These are phyloP conservation scores for Secale cereale DNA, from an alignment of 176 grass and related monocot genomes.

Conservation along the genomic window DNA sequence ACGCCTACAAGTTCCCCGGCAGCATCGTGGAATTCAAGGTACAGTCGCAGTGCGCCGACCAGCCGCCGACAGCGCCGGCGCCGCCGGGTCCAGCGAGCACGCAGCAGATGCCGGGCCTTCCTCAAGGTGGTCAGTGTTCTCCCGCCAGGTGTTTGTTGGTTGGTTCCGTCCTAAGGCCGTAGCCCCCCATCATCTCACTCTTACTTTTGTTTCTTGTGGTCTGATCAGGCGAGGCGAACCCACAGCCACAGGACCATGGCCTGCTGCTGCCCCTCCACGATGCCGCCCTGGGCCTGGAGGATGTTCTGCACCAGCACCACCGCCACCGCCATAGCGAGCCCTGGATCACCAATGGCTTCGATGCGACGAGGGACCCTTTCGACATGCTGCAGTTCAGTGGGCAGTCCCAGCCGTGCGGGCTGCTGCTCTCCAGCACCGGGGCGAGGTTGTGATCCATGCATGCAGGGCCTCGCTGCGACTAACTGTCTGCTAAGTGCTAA, in stretches of 20 bases:
- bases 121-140: constrained; percentile 15
- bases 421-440: constrained; percentile 50
- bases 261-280: constrained; percentile 29
- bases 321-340: constrained; percentile 19
- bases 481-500: constrained; percentile 32
- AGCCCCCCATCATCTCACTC: not conserved
- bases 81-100: constrained; percentile 8
- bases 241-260: constrained; percentile 13
- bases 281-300: constrained; percentile 26
- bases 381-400: constrained; percentile 50
- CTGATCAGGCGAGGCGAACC: constrained; percentile 13
- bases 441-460: constrained; percentile 26
- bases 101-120: constrained; percentile 38
- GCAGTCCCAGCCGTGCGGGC: constrained; percentile 42
- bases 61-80: not conserved
- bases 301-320: constrained; percentile 31
- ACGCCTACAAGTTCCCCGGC: constrained; percentile 60
- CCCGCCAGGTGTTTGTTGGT: not conserved
- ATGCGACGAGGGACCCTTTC: constrained; percentile 36
- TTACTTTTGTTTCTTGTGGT: not conserved
- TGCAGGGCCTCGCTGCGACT: not conserved
- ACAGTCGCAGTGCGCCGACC: constrained; percentile 27
- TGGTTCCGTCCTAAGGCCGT: not conserved
- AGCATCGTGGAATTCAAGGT: constrained; percentile 58
- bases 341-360: constrained; percentile 29